phyloP scores from a whole-genome alignment of 305 asterid genomes.

The Solanum hybrid region DNA sequence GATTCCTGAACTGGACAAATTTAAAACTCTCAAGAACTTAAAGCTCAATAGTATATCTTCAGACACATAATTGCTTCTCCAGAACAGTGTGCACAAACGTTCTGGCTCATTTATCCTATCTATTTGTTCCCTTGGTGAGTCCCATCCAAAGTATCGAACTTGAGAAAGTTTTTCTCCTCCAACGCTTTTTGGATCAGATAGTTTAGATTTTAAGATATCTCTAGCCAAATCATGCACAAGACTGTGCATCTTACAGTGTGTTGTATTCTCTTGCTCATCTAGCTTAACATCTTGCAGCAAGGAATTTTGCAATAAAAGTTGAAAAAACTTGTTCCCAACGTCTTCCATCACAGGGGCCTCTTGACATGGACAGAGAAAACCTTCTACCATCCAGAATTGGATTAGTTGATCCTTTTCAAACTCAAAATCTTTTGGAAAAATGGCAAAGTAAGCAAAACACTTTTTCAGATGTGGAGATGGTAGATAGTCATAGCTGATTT shows the following conservation, averaged over 20 bases:
- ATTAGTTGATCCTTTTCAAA: conserved; percentile 9
- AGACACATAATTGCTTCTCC: not conserved
- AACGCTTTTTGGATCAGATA: not conserved
- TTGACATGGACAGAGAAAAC: not conserved
- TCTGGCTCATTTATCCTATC: not conserved
- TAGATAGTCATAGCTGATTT: not conserved
- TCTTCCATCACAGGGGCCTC: conserved; percentile 1
- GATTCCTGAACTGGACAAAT: not conserved
- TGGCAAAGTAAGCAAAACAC: conserved; percentile 32
- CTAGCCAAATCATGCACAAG: conserved; percentile 18
- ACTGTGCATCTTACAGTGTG: conserved; percentile 23
- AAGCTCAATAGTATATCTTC: not conserved
- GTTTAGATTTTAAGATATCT: not conserved
- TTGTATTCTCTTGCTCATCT: not conserved
- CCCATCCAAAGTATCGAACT: not conserved
- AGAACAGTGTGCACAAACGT: not conserved
- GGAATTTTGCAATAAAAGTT: not conserved
- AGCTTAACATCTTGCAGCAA: not conserved
- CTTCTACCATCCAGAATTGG: conserved; percentile 17
- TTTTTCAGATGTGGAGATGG: conserved; percentile 4
- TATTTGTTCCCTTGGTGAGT: not conserved
- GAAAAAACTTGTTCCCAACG: conserved; percentile 11
- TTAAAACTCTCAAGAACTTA: not conserved
- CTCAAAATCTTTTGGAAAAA: conserved; percentile 10
- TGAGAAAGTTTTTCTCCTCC: not conserved